Conservation (phyloP, 805 yeast genomes). For the Debaryomyces castellii region DNA sequence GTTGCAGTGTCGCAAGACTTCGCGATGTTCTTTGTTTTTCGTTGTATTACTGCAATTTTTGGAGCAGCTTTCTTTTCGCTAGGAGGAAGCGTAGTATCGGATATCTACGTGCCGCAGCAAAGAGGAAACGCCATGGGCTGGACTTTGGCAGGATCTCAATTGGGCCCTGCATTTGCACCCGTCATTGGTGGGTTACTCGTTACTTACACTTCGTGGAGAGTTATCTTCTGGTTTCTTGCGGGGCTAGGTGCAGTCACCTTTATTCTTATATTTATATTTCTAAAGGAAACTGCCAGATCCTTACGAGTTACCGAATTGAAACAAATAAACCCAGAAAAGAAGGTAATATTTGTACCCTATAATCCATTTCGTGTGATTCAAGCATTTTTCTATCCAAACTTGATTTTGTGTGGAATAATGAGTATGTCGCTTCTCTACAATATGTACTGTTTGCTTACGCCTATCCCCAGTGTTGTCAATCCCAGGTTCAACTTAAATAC, state of each 20-base stretch:
- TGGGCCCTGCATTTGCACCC: slow-evolving; percentile 56
- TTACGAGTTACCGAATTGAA: background rate
- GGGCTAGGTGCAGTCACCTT: slow-evolving; percentile 41
- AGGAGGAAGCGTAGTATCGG: slow-evolving; percentile 53
- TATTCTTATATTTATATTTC: slow-evolving; percentile 27
- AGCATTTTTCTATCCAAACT: slow-evolving; percentile 35
- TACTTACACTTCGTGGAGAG: slow-evolving; percentile 53
- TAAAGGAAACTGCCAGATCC: slow-evolving; percentile 42
- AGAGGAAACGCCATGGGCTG: slow-evolving; percentile 54
- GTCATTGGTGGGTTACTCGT: slow-evolving; percentile 55
- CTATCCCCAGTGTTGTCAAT: slow-evolving; percentile 7
- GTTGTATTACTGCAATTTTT: slow-evolving; percentile 48
- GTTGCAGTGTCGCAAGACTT: slow-evolving; percentile 51
- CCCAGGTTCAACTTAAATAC: slow-evolving; percentile 4
- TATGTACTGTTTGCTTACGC: slow-evolving; percentile 8
- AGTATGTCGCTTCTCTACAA: slow-evolving; percentile 33
- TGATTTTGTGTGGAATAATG: slow-evolving; percentile 37
- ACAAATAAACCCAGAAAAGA: slow-evolving; percentile 11
- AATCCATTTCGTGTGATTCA: slow-evolving; percentile 40
- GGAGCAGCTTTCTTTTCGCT: slow-evolving; percentile 56
- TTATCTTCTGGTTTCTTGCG: slow-evolving; percentile 49
- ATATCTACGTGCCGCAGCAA: slow-evolving; percentile 47
- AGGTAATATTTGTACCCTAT: slow-evolving; percentile 34
- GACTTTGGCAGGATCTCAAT: slow-evolving; percentile 48
- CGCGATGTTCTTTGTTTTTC: slow-evolving; percentile 53